These are phyloP conservation scores for Claviceps humidiphila DNA, from an alignment of 2,329 filamentous ascomycete species.

Conservation along the genomic window DNA sequence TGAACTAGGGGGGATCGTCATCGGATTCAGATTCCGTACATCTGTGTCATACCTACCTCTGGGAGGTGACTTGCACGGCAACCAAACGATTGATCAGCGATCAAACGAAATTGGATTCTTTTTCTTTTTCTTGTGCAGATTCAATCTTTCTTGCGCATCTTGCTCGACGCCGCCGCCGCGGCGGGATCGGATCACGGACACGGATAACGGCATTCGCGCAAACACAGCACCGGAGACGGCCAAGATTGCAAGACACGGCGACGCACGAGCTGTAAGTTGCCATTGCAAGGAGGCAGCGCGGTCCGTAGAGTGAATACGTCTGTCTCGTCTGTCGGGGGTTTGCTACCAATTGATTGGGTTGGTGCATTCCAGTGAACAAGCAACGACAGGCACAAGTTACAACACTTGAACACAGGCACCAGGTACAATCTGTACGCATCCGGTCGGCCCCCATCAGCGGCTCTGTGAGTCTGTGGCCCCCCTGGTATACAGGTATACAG, in stretches of 20 bases:
- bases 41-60: neutral
- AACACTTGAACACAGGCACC: neutral
- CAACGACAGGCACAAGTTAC: neutral
- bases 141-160: neutral
- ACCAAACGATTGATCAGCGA: neutral
- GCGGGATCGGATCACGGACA: no score
- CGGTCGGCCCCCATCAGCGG: neutral
- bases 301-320: neutral
- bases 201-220: no score
- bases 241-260: no score
- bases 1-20: neutral
- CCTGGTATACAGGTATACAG: neutral
- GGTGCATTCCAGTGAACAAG: conserved; percentile 1
- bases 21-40: neutral
- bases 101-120: neutral
- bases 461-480: neutral
- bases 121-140: neutral
- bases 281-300: no score
- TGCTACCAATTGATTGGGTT: neutral
- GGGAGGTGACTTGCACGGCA: neutral
- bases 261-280: neutral
- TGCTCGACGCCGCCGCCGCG: neutral
- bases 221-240: no score
- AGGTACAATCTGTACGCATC: neutral
- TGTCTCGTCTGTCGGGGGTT: neutral